phyloP scores from a whole-genome alignment of 2,329 filamentous ascomycete genomes.

The Pseudonectria buxi region DNA sequence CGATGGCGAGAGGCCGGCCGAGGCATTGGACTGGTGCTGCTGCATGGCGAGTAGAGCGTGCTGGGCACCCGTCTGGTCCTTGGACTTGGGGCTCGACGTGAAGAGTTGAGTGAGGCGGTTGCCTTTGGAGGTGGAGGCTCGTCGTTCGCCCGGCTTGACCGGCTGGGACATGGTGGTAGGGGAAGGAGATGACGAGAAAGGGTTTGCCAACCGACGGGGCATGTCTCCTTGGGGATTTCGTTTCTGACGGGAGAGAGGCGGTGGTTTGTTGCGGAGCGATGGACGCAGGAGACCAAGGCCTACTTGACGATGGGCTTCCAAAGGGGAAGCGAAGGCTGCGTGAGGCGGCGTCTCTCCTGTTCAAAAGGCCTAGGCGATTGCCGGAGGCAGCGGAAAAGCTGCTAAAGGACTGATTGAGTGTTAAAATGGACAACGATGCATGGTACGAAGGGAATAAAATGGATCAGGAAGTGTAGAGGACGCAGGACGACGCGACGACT shows the following conservation, averaged over 20 bases:
- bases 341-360: not conserved
- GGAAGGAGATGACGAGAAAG: slow-evolving; percentile 40
- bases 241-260: slow-evolving; percentile 11
- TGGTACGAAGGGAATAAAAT: slow-evolving; percentile 2
- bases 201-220: slow-evolving; percentile 54
- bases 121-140: slow-evolving; percentile 58
- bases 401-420: slow-evolving; percentile 3
- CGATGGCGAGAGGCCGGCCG: slow-evolving; percentile 61
- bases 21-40: slow-evolving; percentile 44
- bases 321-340: not conserved
- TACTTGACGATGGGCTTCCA: slow-evolving; percentile 1
- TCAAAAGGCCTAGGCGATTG: slow-evolving; percentile 6
- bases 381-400: too few species aligned
- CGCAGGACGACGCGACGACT: not conserved
- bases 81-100: slow-evolving; percentile 70
- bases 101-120: slow-evolving; percentile 80
- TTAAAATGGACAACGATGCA: slow-evolving; percentile 4
- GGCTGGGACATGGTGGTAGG: slow-evolving; percentile 37
- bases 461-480: not conserved
- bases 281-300: not conserved
- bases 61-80: slow-evolving; percentile 57
- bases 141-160: slow-evolving; percentile 48
- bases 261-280: slow-evolving; percentile 1
- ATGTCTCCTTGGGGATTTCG: slow-evolving; percentile 33
- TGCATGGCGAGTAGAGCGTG: slow-evolving; percentile 63